These are phyloP conservation scores for Aspergillus chevalieri DNA, from an alignment of 2,329 filamentous ascomycete species.

Conservation along the genomic window DNA sequence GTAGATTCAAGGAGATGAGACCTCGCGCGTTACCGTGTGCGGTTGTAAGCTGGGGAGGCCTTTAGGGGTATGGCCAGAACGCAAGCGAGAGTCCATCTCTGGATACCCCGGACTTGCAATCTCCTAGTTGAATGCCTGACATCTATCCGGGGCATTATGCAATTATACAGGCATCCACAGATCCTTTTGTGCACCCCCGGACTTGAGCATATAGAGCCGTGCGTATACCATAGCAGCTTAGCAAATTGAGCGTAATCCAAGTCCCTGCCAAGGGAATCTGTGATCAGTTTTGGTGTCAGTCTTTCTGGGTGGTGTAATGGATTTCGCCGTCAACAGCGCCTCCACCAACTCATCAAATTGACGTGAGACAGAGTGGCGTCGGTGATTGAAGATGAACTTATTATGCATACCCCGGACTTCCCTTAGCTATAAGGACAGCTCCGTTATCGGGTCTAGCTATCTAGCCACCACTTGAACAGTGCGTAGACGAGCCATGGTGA, in stretches of 20 bases:
- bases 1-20: neutral
- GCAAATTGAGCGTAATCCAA: neutral
- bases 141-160: neutral
- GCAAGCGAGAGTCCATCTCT: neutral
- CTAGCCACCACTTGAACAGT: neutral
- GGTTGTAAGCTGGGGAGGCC: neutral
- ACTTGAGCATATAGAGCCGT: neutral
- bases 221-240: neutral
- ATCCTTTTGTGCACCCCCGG: neutral
- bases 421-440: too few relatives aligned
- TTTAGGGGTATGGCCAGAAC: neutral
- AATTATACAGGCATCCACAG: neutral
- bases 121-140: neutral
- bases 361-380: neutral
- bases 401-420: neutral
- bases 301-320: neutral
- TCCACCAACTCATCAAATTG: neutral
- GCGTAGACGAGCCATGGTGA: constrained; percentile 8
- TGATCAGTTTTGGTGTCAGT: neutral
- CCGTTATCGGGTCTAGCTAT: too few relatives aligned
- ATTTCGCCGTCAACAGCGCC: neutral
- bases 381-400: neutral
- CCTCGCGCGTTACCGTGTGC: neutral
- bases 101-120: neutral
- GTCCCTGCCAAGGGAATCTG: neutral